These are phyloP conservation scores for Platismatia glauca DNA, from an alignment of 495 filamentous ascomycete species.

Conservation along the genomic window DNA sequence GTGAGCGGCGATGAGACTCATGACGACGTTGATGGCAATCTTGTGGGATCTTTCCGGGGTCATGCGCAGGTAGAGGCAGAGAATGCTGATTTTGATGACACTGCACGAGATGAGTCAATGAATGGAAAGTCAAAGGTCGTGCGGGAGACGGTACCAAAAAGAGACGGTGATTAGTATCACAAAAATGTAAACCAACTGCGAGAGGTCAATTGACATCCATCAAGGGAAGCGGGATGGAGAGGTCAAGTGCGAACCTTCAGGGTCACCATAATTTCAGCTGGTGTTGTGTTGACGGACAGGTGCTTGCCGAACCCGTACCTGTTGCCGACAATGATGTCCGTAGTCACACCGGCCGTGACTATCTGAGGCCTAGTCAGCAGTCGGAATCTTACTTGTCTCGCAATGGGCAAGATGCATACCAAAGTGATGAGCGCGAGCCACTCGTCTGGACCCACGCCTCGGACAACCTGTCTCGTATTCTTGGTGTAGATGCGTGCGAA, in stretches of 20 bases:
- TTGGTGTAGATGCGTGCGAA: slow-evolving; percentile 19
- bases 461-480: slow-evolving; percentile 9
- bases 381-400: not conserved
- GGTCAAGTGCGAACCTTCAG: slow-evolving; percentile 8
- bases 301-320: slow-evolving; percentile 20
- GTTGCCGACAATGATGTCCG: slow-evolving; percentile 16
- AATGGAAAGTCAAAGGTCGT: not conserved
- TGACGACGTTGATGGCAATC: slow-evolving; percentile 24
- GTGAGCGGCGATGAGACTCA: slow-evolving; percentile 22
- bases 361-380: not conserved
- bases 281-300: slow-evolving; percentile 2
- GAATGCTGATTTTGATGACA: slow-evolving; percentile 29
- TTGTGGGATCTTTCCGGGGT: slow-evolving; percentile 27
- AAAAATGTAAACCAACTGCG: slow-evolving; percentile 17
- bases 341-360: slow-evolving; percentile 1
- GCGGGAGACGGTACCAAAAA: slow-evolving; percentile 5
- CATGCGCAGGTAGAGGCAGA: slow-evolving; percentile 30
- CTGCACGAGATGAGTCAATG: not conserved
- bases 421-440: slow-evolving; percentile 13
- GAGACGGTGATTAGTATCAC: slow-evolving; percentile 10
- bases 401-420: not conserved
- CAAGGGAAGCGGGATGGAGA: not conserved
- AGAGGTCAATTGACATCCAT: not conserved
- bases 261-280: not conserved
- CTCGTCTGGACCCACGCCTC: slow-evolving; percentile 18